These are phyloP conservation scores for Podila clonocystis DNA, from an alignment of 192 early-diverging fungal species.

Conservation along the genomic window DNA sequence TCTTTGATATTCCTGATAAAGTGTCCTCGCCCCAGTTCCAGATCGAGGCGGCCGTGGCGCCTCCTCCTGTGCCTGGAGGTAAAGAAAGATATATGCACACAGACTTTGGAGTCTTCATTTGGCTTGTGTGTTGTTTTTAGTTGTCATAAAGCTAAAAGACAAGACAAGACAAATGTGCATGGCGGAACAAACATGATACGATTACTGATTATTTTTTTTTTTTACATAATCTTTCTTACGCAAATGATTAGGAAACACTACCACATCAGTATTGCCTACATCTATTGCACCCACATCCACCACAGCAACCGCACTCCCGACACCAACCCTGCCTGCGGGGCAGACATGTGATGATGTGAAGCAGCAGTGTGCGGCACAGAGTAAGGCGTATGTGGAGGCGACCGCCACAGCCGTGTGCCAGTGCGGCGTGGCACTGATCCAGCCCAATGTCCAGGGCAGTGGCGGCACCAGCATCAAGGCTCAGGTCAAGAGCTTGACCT, in stretches of 20 bases:
- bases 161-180: no score
- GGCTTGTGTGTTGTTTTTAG: no score
- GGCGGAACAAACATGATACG: no score
- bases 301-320: constrained; percentile 3
- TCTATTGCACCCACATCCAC: background rate
- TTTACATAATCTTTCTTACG: background rate
- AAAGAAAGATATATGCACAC: background rate
- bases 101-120: no score
- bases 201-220: no score
- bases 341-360: constrained; percentile 29
- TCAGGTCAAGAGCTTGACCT: constrained; percentile 15
- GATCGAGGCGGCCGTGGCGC: constrained; percentile 1
- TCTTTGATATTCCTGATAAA: constrained; percentile 17
- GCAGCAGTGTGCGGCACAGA: constrained; percentile 42
- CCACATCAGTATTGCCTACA: background rate
- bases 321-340: constrained; percentile 3
- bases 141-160: no score
- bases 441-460: constrained; percentile 18
- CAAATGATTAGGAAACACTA: background rate
- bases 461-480: constrained; percentile 5
- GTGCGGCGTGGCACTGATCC: constrained; percentile 11
- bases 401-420: constrained; percentile 18
- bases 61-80: constrained; percentile 1
- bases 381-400: constrained; percentile 10
- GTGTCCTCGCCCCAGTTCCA: constrained; percentile 3